Conservation (phyloP, 2,329 filamentous ascomycete genomes). For the Clonostachys chloroleuca region DNA sequence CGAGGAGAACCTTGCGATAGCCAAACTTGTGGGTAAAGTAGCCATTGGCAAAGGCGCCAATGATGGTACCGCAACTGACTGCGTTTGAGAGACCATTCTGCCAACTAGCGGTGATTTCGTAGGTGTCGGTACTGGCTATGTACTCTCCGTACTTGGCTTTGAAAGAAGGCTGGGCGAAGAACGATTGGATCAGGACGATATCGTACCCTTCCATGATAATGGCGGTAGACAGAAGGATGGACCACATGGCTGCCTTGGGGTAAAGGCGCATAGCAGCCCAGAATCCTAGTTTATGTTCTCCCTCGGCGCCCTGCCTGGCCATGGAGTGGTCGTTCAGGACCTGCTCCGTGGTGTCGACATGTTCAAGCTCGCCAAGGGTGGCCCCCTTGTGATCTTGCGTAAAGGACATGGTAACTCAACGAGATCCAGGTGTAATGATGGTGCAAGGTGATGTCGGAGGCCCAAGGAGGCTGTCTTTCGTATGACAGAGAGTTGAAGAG, state of each 20-base stretch:
- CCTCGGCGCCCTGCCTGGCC: conserved; percentile 7
- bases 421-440: too few relatives aligned
- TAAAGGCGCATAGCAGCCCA: conserved; percentile 19
- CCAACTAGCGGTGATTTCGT: conserved; percentile 45
- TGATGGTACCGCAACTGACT: conserved; percentile 39
- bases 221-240: conserved; percentile 23
- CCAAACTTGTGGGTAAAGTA: conserved; percentile 35
- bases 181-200: conserved; percentile 25
- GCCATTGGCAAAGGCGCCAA: conserved; percentile 43
- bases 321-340: conserved; percentile 2
- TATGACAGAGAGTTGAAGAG: too few relatives aligned
- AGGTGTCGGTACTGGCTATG: conserved; percentile 10
- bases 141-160: conserved; percentile 9
- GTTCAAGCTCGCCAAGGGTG: too few relatives aligned
- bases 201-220: conserved; percentile 40
- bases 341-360: neutral
- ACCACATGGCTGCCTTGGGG: conserved; percentile 30
- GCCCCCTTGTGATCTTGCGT: too few relatives aligned
- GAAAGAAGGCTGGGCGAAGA: conserved; percentile 28
- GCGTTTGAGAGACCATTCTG: conserved; percentile 46
- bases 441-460: too few relatives aligned
- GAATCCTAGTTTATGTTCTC: conserved; percentile 16
- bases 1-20: conserved; percentile 37
- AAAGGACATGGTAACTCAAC: too few relatives aligned
- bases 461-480: too few relatives aligned